These are phyloP conservation scores for Clarireedia monteithiana DNA, from an alignment of 2,329 filamentous ascomycete species.

Conservation along the genomic window DNA sequence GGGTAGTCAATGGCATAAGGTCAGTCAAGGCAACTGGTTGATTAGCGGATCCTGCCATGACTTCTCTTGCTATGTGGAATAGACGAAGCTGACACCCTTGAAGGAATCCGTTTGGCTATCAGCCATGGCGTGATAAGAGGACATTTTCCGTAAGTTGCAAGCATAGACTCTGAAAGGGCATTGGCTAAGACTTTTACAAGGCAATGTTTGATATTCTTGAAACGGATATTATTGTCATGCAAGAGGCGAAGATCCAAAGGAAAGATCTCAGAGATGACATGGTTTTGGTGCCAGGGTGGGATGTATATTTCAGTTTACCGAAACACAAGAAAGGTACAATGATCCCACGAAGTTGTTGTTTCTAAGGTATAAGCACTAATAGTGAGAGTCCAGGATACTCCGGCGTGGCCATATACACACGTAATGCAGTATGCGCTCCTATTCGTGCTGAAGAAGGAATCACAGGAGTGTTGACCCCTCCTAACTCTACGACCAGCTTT, in stretches of 20 bases:
- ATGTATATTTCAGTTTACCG: constrained; percentile 90
- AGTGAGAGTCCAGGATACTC: constrained; percentile 65
- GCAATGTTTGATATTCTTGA: constrained; percentile 92
- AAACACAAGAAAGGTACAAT: constrained; percentile 78
- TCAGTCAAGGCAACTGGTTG: constrained; percentile 26
- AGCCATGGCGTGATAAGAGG: constrained; percentile 68
- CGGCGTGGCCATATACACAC: constrained; percentile 89
- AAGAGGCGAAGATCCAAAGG: constrained; percentile 92
- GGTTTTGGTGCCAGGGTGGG: constrained; percentile 91
- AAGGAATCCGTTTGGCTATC: constrained; percentile 76
- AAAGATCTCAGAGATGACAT: constrained; percentile 93
- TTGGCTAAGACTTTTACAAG: constrained; percentile 32
- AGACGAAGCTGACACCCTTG: background rate
- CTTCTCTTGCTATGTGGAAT: background rate
- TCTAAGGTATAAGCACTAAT: constrained; percentile 2
- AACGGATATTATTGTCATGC: constrained; percentile 88
- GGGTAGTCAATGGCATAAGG: constrained; percentile 71
- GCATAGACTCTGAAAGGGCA: background rate
- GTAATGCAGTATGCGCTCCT: constrained; percentile 76
- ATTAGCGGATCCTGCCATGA: background rate
- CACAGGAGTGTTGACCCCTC: constrained; percentile 68
- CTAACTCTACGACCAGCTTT: constrained; percentile 63
- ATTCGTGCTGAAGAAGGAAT: constrained; percentile 93
- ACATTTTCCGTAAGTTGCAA: constrained; percentile 52
- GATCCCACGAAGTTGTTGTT: constrained; percentile 1